phyloP scores from a whole-genome alignment of 2,329 filamentous ascomycete species.

The Fusarium incarnatum region DNA sequence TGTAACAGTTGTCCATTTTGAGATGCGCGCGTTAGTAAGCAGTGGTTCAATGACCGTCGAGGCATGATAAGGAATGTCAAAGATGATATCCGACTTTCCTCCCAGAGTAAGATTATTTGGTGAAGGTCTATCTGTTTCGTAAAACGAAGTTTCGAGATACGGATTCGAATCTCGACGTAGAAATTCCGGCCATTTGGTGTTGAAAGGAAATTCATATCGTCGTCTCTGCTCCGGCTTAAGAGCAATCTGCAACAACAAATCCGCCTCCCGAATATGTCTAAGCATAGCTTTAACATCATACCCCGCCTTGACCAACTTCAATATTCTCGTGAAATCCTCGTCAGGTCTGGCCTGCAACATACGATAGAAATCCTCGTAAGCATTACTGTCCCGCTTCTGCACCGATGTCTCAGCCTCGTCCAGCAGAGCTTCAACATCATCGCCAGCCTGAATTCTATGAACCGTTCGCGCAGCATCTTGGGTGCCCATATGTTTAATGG shows the following conservation, averaged over 20 bases:
- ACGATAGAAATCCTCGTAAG: neutral
- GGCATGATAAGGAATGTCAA: neutral
- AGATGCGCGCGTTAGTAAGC: fast-evolving
- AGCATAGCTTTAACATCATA: neutral
- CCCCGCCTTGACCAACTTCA: neutral
- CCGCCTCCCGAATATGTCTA: neutral
- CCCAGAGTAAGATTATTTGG: neutral
- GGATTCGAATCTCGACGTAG: neutral
- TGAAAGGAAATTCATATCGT: neutral
- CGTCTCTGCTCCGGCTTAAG: neutral
- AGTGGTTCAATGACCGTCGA: neutral
- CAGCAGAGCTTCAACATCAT: neutral
- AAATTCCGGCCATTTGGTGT: fast-evolving
- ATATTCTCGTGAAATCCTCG: neutral
- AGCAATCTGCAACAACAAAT: neutral
- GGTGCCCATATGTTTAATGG: neutral
- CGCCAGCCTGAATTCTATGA: neutral
- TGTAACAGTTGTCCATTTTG: neutral
- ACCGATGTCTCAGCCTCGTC: neutral
- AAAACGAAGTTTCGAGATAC: neutral
- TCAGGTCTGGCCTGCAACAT: neutral
- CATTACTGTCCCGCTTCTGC: neutral
- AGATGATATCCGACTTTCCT: neutral
- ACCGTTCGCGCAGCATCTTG: neutral
- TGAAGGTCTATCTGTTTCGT: neutral